Base-by-base conservation (phyloP, 768 basidiomycete genomes). In the Tylopilus cervinicoccineus region DNA sequence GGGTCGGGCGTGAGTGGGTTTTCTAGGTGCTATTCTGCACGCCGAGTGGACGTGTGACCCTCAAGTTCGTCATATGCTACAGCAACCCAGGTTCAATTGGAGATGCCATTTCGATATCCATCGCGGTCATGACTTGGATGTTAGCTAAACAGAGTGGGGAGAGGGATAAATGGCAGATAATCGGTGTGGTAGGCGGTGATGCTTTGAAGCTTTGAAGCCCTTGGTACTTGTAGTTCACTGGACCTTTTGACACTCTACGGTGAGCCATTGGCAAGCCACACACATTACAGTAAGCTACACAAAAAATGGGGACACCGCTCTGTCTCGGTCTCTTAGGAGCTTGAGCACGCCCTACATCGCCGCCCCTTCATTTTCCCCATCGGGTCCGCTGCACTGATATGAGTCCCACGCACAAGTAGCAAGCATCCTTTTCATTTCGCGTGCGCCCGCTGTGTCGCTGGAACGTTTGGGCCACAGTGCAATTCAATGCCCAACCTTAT, bases 21-120 rank as follows among this genome's bases (percentile, higher is more conserved):
- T 24, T 54, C 19, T 34, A 19, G 32, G 16, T n/a, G 16, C 16
- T 1, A 33, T n/a, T 8, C 32, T 33, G n/a, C 12, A n/a, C 5
- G 8, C 32, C n/a, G 16, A 14, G 16, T 33, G 32, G 16, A 8
- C 11, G n/a, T n/a, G 16, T n/a, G n/a, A n/a, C n/a, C n/a, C n/a
- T n/a, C n/a, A n/a, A n/a, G n/a, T 34, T 58, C 54, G 36, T 57
- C 44, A 23, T 54, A 66, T 27, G 47, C 53, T 6, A 56, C 49
- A 19, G 54, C 53, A 33, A 69, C 54, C 54, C 67, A 31, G 66
- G 62, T 28, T 63, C 63, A 11, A 58, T 34, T n/a, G 63, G 59
- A 45, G 67, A 65, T 31, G 50, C n/a, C 67, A 67, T 69, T 26
- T 67, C 67, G 24, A 67, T 55, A 26, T 67, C 66, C 63, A 69